Evolutionary conservation across 1,139 yeast genomes (phyloP).

Genomic region (Magnusiomyces fungicola): DNA sequence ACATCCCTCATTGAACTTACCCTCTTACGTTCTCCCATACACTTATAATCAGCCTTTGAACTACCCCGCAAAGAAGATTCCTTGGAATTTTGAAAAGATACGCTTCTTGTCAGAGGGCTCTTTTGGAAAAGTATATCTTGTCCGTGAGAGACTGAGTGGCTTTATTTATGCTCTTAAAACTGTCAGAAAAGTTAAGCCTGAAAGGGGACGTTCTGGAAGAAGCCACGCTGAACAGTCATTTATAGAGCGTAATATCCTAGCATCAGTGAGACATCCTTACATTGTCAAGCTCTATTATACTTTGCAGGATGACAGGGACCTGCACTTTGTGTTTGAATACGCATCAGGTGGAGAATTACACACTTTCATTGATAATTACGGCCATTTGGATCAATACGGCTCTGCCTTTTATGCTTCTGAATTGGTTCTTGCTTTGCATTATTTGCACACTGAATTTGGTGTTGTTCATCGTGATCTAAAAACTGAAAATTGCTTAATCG

Average conservation of each 20-base stretch:
- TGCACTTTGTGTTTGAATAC: constrained; percentile 75
- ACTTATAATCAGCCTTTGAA: too few relatives aligned
- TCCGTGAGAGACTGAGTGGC: constrained; percentile 57
- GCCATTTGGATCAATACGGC: constrained; percentile 72
- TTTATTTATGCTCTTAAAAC: constrained; percentile 84
- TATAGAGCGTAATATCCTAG: constrained; percentile 66
- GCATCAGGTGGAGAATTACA: constrained; percentile 93
- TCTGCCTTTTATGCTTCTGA: constrained; percentile 84
- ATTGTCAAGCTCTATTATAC: constrained; percentile 87
- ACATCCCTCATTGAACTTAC: too few relatives aligned
- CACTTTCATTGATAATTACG: constrained; percentile 74
- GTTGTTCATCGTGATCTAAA: constrained; percentile 87
- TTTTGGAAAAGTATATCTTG: constrained; percentile 81
- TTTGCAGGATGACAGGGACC: constrained; percentile 73
- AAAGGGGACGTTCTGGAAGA: constrained; percentile 44
- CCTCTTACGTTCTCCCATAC: too few relatives aligned
- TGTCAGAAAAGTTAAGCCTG: constrained; percentile 75
- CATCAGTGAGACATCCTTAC: constrained; percentile 71
- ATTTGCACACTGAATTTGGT: constrained; percentile 71
- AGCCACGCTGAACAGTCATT: constrained; percentile 57
- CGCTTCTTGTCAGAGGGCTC: constrained; percentile 86
- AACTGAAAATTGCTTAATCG: constrained; percentile 88
- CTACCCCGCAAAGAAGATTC: constrained; percentile 29
- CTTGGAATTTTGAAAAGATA: constrained; percentile 64
- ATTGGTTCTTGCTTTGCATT: constrained; percentile 71